These are phyloP conservation scores for Ophiostoma perfectum DNA, from an alignment of 2,329 filamentous ascomycete species.

Conservation along the genomic window DNA sequence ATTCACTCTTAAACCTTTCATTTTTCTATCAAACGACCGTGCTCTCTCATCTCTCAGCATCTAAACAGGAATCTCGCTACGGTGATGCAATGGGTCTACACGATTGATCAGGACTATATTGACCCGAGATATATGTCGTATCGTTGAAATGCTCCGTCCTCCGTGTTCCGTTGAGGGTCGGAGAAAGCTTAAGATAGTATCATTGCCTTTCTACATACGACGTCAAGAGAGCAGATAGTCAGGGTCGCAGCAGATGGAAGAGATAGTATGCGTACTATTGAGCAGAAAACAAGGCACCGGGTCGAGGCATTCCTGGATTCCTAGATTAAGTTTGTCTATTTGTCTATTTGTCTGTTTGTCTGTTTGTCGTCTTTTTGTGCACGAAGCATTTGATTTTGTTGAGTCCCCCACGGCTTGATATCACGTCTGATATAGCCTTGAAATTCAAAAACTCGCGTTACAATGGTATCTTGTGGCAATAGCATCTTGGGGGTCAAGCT, in stretches of 20 bases:
- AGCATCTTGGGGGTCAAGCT: neutral
- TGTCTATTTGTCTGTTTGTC: neutral
- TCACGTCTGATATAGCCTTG: neutral
- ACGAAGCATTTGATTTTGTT: neutral
- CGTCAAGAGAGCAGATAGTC: neutral
- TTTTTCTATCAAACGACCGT: neutral
- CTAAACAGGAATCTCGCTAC: neutral
- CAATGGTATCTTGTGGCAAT: neutral
- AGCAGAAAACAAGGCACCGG: slow-evolving; percentile 7
- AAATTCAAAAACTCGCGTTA: neutral
- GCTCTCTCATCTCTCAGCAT: neutral
- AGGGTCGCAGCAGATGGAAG: slow-evolving; percentile 1
- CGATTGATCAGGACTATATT: neutral
- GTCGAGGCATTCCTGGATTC: neutral
- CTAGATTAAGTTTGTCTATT: neutral
- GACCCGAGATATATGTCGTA: slow-evolving; percentile 6
- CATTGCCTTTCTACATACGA: neutral
- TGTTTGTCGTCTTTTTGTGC: neutral
- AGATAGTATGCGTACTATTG: neutral
- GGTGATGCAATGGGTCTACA: neutral
- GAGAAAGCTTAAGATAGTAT: slow-evolving; percentile 8
- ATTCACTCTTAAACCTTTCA: neutral
- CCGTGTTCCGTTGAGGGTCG: neutral
- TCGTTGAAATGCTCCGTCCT: slow-evolving; percentile 1
- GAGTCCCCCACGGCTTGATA: slow-evolving; percentile 7